Conservation (phyloP, 371 early-diverging fungal genomes). For the Zychaea mexicana region DNA sequence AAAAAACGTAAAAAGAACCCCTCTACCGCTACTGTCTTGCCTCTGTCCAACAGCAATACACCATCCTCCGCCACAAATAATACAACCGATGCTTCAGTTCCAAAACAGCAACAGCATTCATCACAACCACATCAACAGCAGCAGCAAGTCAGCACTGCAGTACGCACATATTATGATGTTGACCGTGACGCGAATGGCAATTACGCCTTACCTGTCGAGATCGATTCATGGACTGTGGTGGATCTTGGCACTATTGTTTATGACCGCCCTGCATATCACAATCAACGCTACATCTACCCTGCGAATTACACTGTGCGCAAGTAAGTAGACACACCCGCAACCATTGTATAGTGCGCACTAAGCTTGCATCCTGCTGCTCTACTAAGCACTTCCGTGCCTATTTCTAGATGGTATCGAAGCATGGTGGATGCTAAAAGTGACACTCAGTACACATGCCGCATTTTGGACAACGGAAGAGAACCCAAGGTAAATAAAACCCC, state of each 20-base stretch:
- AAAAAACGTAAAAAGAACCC: slow-evolving; percentile 31
- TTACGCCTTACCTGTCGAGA: slow-evolving; percentile 77
- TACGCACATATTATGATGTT: slow-evolving; percentile 55
- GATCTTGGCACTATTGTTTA: slow-evolving; percentile 76
- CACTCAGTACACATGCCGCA: slow-evolving; percentile 77
- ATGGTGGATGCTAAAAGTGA: slow-evolving; percentile 74
- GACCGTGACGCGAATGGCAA: slow-evolving; percentile 71
- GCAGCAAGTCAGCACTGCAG: slow-evolving; percentile 34
- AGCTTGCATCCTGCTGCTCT: not conserved
- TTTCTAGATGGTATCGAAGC: slow-evolving; percentile 69
- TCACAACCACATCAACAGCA: not conserved
- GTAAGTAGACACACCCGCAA: slow-evolving; percentile 30
- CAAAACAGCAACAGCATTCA: not conserved
- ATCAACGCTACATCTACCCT: slow-evolving; percentile 92
- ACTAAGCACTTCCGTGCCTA: too few species aligned
- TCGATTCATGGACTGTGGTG: slow-evolving; percentile 82
- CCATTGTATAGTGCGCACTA: too few species aligned
- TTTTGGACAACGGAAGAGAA: slow-evolving; percentile 81
- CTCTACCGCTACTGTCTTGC: slow-evolving; percentile 1
- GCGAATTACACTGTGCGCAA: slow-evolving; percentile 78
- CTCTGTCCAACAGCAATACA: slow-evolving; percentile 8
- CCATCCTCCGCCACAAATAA: too few species aligned
- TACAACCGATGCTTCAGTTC: too few species aligned
- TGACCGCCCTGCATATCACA: slow-evolving; percentile 86
- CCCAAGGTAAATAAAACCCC: slow-evolving; percentile 49